Percentiles rank a stretch among this genome's conserved stretches.
Conservation (phyloP, 2,329 filamentous ascomycete species). For the Tolypocladium guangdongense region DNA sequence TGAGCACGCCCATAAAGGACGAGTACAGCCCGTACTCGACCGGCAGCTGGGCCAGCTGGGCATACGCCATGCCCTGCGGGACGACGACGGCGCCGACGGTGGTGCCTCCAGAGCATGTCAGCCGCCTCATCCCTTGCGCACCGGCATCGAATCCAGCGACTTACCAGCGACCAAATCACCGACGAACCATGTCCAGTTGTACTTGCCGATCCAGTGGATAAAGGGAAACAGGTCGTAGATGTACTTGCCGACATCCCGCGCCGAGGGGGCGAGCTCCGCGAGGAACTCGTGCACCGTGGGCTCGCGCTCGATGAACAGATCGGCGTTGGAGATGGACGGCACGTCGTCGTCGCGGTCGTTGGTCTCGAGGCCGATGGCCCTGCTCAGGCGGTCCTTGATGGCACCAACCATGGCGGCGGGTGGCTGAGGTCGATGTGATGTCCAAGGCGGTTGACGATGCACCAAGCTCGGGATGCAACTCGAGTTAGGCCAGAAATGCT, state of each 20-base stretch:
- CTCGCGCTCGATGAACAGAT: conserved; percentile 28
- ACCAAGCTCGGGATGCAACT: not conserved
- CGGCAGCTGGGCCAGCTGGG: conserved; percentile 33
- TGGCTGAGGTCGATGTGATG: not conserved
- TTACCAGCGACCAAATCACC: conserved; percentile 31
- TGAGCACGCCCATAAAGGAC: conserved; percentile 87
- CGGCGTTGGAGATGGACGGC: conserved; percentile 24
- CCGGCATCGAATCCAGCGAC: not conserved
- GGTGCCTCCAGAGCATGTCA: conserved; percentile 17
- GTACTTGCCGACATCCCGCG: conserved; percentile 20
- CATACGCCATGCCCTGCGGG: conserved; percentile 45
- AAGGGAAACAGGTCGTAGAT: conserved; percentile 36
- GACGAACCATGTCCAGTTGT: conserved; percentile 35
- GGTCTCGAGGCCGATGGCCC: conserved; percentile 21
- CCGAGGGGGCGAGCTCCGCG: conserved; percentile 23
- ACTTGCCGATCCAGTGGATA: conserved; percentile 37
- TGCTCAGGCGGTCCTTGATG: conserved; percentile 16
- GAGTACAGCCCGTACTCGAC: conserved; percentile 47
- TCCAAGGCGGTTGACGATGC: not conserved
- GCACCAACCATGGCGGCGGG: conserved; percentile 7
- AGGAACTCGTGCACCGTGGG: conserved; percentile 31
- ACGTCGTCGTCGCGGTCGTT: conserved; percentile 19
- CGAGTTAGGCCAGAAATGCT: not conserved
- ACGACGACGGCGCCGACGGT: conserved; percentile 43
- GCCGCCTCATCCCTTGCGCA: not conserved